Evolutionary conservation across 768 basidiomycete species (phyloP), one percentile per base, ranked within the genome.

Genomic region (Rhodotorula toruloides): DNA sequence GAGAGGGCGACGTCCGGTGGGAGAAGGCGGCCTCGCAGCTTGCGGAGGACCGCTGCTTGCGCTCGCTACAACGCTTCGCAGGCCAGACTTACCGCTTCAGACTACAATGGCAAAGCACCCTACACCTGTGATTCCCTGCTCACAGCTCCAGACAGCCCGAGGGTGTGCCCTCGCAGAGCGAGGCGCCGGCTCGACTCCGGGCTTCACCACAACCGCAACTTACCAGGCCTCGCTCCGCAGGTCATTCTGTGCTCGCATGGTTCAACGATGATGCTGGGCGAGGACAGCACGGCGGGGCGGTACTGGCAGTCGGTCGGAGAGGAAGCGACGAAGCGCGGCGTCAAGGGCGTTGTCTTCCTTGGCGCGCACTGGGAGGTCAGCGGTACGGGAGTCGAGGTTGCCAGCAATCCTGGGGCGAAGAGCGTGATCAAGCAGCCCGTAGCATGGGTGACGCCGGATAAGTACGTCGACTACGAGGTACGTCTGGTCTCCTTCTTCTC

Each of bases 361-460:
- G 67, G 70, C 32, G 67, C 67, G 19, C 70, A 71, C 49, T 71
- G 70, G 70, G 70, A 71, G 39, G 58, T 61, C 31, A 54, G 39
- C n/a, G 70, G 62, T 1, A 56, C 53, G 19, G 62, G 58, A 36
- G 47, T 71, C 42, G 47, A 63, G 61, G 63, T 71, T 8, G 55
- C 67, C 4, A 56, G 36, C 32, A 71, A 71, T 34, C 56, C 66
- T 31, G 58, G 50, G 8, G 12, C 8, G 9, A 40, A 55, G 29
- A 49, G 59, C 17, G 66, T 65, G 25, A 25, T 29, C n/a, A 71
- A 71, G 43, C 70, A 71, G 50, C 70, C 70, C 21, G 70, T 71
- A 27, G 66, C 64, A 3, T 71, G 70, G 70, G 70, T 71, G 27
- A 61, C 67, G 27, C 70, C 70, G 2, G 53, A 48, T 29, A 57